phyloP scores from a whole-genome alignment of 108 stramenopile genomes.

The Craspedostauros australis region DNA sequence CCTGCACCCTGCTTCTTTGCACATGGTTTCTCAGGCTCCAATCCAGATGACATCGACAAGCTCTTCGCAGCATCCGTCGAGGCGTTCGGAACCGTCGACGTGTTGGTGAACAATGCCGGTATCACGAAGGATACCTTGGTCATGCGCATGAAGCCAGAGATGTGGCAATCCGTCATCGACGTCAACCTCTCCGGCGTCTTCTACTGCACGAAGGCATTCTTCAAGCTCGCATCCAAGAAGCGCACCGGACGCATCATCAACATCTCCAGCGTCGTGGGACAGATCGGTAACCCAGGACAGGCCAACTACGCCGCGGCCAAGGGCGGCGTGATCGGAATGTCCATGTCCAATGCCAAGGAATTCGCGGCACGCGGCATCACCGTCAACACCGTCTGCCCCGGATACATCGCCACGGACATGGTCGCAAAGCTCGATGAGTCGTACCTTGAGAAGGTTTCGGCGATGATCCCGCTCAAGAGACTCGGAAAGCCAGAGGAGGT shows the following conservation, averaged over 20 bases:
- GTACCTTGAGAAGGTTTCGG: constrained; percentile 47
- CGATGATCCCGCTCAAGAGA: constrained; percentile 75
- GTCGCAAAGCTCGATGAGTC: constrained; percentile 53
- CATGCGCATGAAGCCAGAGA: constrained; percentile 91
- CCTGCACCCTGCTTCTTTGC: too few species aligned
- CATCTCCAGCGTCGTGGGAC: constrained; percentile 94
- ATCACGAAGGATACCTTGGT: constrained; percentile 91
- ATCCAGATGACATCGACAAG: constrained; percentile 68
- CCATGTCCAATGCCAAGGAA: constrained; percentile 88
- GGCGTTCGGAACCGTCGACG: constrained; percentile 79
- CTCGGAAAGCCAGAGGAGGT: constrained; percentile 90
- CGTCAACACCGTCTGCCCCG: constrained; percentile 86
- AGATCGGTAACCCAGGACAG: constrained; percentile 95
- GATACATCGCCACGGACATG: constrained; percentile 90
- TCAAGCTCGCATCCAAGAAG: constrained; percentile 85
- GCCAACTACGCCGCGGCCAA: constrained; percentile 94
- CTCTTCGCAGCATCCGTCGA: constrained; percentile 75
- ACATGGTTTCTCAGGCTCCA: constrained; percentile 59
- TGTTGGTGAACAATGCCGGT: constrained; percentile 96
- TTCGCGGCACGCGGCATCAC: constrained; percentile 72
- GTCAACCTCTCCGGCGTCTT: constrained; percentile 94
- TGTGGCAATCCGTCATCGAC: constrained; percentile 95
- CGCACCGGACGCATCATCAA: constrained; percentile 94
- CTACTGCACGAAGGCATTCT: constrained; percentile 92
- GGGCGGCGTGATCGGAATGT: constrained; percentile 87